Percentiles rank a stretch among this genome's conserved stretches.
Conservation (phyloP, 805 yeast species). For the Barnettozyma wickerhamii region DNA sequence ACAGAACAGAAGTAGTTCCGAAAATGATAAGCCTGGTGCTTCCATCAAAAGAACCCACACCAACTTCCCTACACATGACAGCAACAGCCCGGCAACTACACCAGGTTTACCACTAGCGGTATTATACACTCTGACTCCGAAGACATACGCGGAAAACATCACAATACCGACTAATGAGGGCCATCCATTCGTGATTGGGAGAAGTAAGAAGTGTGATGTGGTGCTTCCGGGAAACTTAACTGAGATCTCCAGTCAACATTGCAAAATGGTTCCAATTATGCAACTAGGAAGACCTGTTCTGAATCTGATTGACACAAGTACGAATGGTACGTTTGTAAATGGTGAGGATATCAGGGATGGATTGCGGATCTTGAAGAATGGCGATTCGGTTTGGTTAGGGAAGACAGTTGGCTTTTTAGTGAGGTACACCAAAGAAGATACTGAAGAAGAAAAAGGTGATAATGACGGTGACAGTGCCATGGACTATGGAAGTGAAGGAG, state of each 20-base stretch:
- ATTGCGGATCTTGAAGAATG: slow-evolving; percentile 34
- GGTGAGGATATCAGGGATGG: slow-evolving; percentile 26
- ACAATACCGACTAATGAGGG: slow-evolving; percentile 29
- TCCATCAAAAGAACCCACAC: slow-evolving; percentile 17
- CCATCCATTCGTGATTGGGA: slow-evolving; percentile 36
- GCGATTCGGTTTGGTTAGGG: slow-evolving; percentile 8
- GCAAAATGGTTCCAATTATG: slow-evolving; percentile 42
- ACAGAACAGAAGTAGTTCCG: slow-evolving; percentile 3
- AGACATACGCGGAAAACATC: slow-evolving; percentile 13
- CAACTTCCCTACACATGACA: background rate
- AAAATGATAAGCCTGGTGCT: slow-evolving; percentile 11
- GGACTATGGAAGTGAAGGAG: too few species aligned
- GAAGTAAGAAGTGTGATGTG: slow-evolving; percentile 59
- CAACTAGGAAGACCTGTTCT: slow-evolving; percentile 19
- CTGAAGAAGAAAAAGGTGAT: too few species aligned
- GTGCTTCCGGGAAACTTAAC: slow-evolving; percentile 36
- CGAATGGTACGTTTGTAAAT: slow-evolving; percentile 68
- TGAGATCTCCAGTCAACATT: slow-evolving; percentile 66
- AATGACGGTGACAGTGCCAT: too few species aligned
- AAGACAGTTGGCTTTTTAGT: slow-evolving; percentile 6
- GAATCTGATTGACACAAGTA: slow-evolving; percentile 47
- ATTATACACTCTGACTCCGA: slow-evolving; percentile 14
- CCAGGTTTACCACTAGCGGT: slow-evolving; percentile 11
- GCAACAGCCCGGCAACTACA: background rate
- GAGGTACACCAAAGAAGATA: slow-evolving; percentile 24